phyloP scores from a whole-genome alignment of 2,329 filamentous ascomycete species.

The Cladosporium sp. region DNA sequence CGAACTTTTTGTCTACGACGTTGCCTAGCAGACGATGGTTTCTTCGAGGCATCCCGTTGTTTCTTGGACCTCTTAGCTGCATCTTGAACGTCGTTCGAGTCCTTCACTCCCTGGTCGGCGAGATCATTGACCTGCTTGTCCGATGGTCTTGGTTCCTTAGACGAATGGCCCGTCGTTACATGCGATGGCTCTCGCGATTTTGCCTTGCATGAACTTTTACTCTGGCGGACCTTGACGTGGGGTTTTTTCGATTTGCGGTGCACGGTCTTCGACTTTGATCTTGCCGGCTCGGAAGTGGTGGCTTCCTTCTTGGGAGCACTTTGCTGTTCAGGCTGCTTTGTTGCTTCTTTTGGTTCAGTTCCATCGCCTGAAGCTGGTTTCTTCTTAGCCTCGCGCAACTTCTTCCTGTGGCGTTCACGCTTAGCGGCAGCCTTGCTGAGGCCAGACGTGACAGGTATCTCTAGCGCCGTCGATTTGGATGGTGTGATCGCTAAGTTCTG shows the following conservation, averaged over 20 bases:
- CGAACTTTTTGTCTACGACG: neutral
- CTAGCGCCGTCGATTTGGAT: neutral
- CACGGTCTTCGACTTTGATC: neutral
- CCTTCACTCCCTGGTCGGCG: too few species aligned
- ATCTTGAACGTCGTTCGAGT: neutral
- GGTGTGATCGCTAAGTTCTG: neutral
- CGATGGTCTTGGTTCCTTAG: neutral
- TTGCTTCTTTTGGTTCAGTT: neutral
- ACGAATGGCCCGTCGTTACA: neutral
- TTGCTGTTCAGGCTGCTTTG: neutral
- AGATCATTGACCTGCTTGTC: neutral
- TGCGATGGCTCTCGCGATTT: neutral
- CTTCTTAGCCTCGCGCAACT: neutral
- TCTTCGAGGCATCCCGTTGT: too few species aligned
- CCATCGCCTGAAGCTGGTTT: neutral
- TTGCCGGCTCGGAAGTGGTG: too few species aligned
- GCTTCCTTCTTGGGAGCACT: neutral
- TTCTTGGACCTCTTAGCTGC: neutral
- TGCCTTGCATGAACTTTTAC: neutral
- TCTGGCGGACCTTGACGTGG: neutral
- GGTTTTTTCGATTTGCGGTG: neutral
- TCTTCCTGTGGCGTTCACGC: neutral
- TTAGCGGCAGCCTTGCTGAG: neutral
- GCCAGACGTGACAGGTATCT: neutral
- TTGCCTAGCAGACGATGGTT: neutral